Conservation (phyloP, 1,284 basidiomycete species). For the Fomitiporia mediterranea region DNA sequence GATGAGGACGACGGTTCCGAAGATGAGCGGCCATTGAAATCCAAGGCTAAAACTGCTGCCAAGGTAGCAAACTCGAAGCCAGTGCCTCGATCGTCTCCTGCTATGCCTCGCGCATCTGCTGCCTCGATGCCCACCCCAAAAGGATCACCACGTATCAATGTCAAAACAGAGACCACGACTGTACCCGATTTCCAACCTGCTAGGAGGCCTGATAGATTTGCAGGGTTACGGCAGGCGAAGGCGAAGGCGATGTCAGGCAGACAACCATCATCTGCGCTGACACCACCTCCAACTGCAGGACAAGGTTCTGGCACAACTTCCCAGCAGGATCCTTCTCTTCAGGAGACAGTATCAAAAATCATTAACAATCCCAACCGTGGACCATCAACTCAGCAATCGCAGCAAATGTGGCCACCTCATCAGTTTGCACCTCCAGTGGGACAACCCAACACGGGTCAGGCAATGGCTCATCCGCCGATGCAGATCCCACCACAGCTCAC, state of each 20-base stretch:
- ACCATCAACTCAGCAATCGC: not conserved
- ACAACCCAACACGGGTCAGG: too few relatives aligned
- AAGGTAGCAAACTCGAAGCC: not conserved
- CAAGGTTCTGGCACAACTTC: not conserved
- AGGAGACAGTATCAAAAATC: not conserved
- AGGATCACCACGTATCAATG: not conserved
- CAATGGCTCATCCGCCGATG: not conserved
- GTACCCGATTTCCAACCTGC: too few relatives aligned
- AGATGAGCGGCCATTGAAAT: not conserved
- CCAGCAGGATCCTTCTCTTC: not conserved
- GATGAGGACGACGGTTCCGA: constrained; percentile 5
- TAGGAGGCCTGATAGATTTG: constrained; percentile 5
- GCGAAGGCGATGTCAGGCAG: not conserved
- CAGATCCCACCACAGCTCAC: not conserved
- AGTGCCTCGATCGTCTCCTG: not conserved
- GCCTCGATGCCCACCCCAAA: not conserved
- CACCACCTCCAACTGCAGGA: constrained; percentile 6
- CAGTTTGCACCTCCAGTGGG: too few relatives aligned
- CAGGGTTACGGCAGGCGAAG: constrained; percentile 6
- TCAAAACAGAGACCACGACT: not conserved
- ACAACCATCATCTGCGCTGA: not conserved
- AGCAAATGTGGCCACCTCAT: constrained; percentile 2
- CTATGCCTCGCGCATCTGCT: not conserved
- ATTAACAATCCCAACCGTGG: not conserved
- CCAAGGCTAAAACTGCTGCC: constrained; percentile 5